Evolutionary conservation across 1,139 yeast genomes (phyloP).

Genomic region (Candida glucosophila): DNA sequence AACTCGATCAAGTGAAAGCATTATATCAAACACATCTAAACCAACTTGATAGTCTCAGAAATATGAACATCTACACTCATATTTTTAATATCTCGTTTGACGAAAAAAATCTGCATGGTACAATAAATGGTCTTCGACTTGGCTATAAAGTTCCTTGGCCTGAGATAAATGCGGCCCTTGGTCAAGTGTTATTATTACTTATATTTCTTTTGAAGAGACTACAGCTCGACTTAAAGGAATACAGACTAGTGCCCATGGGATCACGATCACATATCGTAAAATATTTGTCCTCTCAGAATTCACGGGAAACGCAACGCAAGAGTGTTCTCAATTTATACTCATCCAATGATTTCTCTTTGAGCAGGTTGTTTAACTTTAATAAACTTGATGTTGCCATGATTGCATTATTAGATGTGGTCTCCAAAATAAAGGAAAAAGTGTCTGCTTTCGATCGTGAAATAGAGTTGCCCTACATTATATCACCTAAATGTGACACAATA

Average conservation of each 20-base stretch:
- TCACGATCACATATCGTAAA: constrained; percentile 75
- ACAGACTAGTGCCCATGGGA: constrained; percentile 73
- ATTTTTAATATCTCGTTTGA: constrained; percentile 77
- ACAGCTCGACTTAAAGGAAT: constrained; percentile 46
- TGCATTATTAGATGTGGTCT: constrained; percentile 56
- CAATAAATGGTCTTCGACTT: constrained; percentile 75
- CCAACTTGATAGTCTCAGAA: constrained; percentile 62
- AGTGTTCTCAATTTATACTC: constrained; percentile 44
- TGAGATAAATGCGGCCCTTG: constrained; percentile 88
- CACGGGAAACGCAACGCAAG: constrained; percentile 8
- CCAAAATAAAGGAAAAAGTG: constrained; percentile 47
- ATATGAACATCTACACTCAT: constrained; percentile 72
- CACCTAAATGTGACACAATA: constrained; percentile 48
- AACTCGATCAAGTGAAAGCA: constrained; percentile 53
- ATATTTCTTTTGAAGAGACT: constrained; percentile 57
- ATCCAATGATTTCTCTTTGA: constrained; percentile 60
- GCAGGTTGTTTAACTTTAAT: constrained; percentile 61
- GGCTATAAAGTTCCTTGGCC: constrained; percentile 81
- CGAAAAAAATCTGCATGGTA: constrained; percentile 61
- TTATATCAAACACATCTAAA: constrained; percentile 53
- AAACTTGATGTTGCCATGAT: constrained; percentile 72
- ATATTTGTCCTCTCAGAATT: constrained; percentile 9
- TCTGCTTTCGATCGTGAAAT: constrained; percentile 43
- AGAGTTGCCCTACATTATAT: constrained; percentile 61
- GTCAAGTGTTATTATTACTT: constrained; percentile 67